These are phyloP conservation scores for Coniochaeta sp. DNA, from an alignment of 2,329 filamentous ascomycete genomes.

Conservation along the genomic window DNA sequence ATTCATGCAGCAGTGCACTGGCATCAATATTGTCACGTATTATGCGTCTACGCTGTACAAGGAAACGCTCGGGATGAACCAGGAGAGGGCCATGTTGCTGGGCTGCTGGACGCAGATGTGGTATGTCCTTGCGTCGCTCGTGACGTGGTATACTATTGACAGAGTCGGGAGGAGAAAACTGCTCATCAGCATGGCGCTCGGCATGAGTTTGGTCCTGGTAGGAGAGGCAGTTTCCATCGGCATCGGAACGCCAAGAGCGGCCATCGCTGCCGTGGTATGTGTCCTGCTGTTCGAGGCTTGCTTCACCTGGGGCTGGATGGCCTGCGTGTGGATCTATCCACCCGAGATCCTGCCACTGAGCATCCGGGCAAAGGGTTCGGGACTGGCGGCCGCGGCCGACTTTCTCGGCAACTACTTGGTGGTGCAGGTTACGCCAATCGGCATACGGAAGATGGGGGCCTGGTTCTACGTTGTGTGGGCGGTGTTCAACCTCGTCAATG, in stretches of 20 bases:
- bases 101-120: conserved; percentile 19
- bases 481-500: conserved; percentile 26
- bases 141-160: conserved; percentile 16
- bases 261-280: conserved; percentile 9
- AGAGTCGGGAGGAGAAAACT: conserved; percentile 12
- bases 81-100: conserved; percentile 15
- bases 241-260: conserved; percentile 1
- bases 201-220: conserved; percentile 16
- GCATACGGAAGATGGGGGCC: conserved; percentile 27
- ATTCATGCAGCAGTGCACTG: conserved; percentile 27
- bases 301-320: conserved; percentile 13
- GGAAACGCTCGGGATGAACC: conserved; percentile 15
- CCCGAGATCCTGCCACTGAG: conserved; percentile 88
- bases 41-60: conserved; percentile 19
- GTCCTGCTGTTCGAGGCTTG: conserved; percentile 12
- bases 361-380: conserved; percentile 87
- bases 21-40: conserved; percentile 20
- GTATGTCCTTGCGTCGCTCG: conserved; percentile 19
- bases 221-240: conserved; percentile 13
- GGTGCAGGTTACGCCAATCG: conserved; percentile 28
- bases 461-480: conserved; percentile 29
- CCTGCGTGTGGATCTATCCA: conserved; percentile 67
- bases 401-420: conserved; percentile 34
- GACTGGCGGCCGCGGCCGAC: conserved; percentile 83
- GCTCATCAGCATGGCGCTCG: conserved; percentile 9